phyloP scores from a whole-genome alignment of 2,329 filamentous ascomycete genomes.

The Alternaria arbusti region DNA sequence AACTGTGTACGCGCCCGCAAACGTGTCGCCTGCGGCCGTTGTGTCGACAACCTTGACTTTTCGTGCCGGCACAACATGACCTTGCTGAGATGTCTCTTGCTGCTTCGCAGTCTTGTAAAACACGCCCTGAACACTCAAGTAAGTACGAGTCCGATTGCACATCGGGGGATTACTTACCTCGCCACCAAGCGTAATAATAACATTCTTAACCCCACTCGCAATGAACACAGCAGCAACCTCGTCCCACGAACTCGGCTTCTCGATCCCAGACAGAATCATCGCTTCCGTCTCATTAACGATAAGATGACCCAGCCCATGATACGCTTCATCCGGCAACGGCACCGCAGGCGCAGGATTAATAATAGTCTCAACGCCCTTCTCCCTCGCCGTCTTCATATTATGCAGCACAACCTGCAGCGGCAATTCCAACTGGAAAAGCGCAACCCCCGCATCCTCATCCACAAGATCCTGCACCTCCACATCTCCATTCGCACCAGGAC shows the following conservation, averaged over 20 bases:
- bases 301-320: conserved; percentile 73
- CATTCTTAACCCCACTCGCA: conserved; percentile 71
- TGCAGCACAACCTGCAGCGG: conserved; percentile 50
- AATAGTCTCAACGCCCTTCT: conserved; percentile 62
- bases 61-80: conserved; percentile 62
- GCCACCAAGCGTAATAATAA: conserved; percentile 84
- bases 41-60: conserved; percentile 87
- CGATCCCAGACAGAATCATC: conserved; percentile 69
- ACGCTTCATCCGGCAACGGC: conserved; percentile 69
- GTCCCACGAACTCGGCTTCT: conserved; percentile 41
- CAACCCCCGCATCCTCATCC: conserved; percentile 50
- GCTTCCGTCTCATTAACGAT: conserved; percentile 93
- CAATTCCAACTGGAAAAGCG: conserved; percentile 57
- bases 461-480: conserved; percentile 48
- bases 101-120: conserved; percentile 54
- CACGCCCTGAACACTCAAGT: conserved; percentile 41
- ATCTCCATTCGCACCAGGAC: conserved; percentile 55
- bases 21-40: conserved; percentile 92
- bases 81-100: conserved; percentile 53
- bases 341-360: conserved; percentile 83
- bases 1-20: conserved; percentile 86
- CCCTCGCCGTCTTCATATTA: conserved; percentile 45
- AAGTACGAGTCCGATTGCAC: conserved; percentile 15
- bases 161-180: conserved; percentile 58
- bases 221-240: conserved; percentile 62